Evolutionary conservation across 2,329 filamentous ascomycete genomes (phyloP).

Genomic region (Ceratocystis smalleyi): DNA sequence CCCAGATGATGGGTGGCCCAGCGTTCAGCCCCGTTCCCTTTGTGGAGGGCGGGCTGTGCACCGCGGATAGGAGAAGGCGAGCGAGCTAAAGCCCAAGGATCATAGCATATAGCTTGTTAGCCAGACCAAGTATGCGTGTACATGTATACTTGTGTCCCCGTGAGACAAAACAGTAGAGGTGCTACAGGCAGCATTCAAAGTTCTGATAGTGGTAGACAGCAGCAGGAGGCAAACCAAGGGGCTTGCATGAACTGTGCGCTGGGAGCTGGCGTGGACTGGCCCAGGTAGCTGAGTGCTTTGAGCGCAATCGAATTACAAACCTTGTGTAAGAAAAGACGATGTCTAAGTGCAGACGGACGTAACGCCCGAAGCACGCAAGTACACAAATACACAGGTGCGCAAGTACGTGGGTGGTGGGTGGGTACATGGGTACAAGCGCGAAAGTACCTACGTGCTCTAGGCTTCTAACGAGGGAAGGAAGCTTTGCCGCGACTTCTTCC

Average conservation of each 20-base stretch:
- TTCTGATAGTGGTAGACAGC: too few relatives aligned
- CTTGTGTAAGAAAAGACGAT: not conserved
- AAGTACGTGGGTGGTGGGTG: not conserved
- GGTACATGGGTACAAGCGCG: not conserved
- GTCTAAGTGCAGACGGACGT: not conserved
- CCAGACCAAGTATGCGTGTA: not conserved
- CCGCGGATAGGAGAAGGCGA: not conserved
- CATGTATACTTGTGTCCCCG: not conserved
- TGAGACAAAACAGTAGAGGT: not conserved
- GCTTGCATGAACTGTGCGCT: not conserved
- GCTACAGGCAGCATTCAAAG: not conserved
- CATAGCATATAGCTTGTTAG: not conserved
- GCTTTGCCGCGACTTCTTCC: constrained; percentile 1
- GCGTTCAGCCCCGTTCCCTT: not conserved
- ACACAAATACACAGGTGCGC: not conserved
- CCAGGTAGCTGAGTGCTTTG: not conserved
- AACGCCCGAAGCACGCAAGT: not conserved
- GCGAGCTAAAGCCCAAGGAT: not conserved
- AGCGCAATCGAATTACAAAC: not conserved
- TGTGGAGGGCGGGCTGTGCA: not conserved
- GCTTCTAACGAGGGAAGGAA: not conserved
- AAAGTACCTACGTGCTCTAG: not conserved
- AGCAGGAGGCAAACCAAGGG: too few relatives aligned
- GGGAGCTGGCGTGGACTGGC: not conserved
- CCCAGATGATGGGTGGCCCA: not conserved